phyloP scores from a whole-genome alignment of 257 asterid species.

The Solanum ahanhuiri region DNA sequence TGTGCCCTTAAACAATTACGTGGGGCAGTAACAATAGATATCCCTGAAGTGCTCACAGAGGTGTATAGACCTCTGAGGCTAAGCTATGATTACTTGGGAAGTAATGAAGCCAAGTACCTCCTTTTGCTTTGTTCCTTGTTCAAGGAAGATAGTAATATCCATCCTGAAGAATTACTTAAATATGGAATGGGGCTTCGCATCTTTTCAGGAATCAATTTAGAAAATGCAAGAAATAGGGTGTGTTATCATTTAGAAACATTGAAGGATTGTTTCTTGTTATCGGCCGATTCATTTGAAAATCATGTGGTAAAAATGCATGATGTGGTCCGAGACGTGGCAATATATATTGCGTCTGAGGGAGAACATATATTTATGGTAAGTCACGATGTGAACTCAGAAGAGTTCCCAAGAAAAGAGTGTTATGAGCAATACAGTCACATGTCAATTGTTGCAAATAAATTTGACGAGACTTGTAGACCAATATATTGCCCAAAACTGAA shows the following conservation, averaged over 20 bases:
- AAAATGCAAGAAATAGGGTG: too few species aligned
- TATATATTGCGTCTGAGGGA: background rate
- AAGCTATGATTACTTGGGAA: too few species aligned
- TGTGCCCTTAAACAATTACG: background rate
- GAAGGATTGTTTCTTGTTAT: too few species aligned
- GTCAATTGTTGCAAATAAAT: background rate
- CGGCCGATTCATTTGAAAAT: too few species aligned
- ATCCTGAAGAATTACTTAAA: too few species aligned
- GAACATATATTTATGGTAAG: background rate
- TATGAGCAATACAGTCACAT: background rate
- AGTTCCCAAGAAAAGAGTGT: background rate
- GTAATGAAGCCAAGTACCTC: too few species aligned
- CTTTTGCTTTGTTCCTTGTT: too few species aligned
- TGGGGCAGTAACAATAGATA: background rate
- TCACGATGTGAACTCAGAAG: background rate
- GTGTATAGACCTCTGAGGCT: constrained; percentile 1
- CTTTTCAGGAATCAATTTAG: too few species aligned
- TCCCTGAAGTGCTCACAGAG: background rate
- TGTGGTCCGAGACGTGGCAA: background rate
- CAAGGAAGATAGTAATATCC: too few species aligned
- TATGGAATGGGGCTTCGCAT: too few species aligned
- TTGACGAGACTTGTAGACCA: background rate
- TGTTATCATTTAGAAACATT: too few species aligned
- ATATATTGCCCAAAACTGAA: background rate
- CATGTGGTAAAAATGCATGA: constrained; percentile 8